A percentile compares a stretch with the other conserved stretches of the same genome.
Conservation (phyloP, 2,329 filamentous ascomycete genomes). For the Stachybotrys echinatus region DNA sequence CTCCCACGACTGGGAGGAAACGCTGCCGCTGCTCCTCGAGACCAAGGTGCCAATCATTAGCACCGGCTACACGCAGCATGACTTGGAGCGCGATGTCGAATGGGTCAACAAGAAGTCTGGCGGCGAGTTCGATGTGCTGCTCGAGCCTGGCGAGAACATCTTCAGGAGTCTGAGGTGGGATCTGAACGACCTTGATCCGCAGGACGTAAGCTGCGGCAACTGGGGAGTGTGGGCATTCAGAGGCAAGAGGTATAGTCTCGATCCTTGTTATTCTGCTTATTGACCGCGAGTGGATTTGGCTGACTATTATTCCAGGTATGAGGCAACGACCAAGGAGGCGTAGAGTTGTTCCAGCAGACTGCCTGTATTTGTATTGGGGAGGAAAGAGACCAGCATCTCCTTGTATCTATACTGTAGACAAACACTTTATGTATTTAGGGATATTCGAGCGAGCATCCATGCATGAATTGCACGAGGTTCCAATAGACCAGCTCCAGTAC, state of each 20-base stretch:
- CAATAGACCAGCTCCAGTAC: not conserved
- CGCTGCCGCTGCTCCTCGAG: constrained; percentile 81
- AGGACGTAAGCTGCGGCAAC: constrained; percentile 91
- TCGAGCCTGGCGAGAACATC: constrained; percentile 88
- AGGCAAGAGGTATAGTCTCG: constrained; percentile 73
- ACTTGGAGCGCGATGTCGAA: constrained; percentile 87
- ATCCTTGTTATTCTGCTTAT: constrained; percentile 15
- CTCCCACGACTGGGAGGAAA: constrained; percentile 90
- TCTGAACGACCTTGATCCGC: constrained; percentile 88
- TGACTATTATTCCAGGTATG: constrained; percentile 46
- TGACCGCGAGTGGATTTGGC: constrained; percentile 8
- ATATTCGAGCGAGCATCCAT: no score
- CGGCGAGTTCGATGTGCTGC: constrained; percentile 86
- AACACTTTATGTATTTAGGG: no score
- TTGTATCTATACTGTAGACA: constrained; percentile 13
- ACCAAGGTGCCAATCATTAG: constrained; percentile 93
- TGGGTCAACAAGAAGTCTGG: constrained; percentile 82
- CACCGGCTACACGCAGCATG: constrained; percentile 92
- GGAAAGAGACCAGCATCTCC: not conserved
- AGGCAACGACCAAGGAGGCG: constrained; percentile 53
- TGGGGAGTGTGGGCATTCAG: constrained; percentile 97
- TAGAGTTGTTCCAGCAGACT: constrained; percentile 6
- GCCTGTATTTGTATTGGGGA: not conserved
- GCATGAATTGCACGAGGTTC: constrained; percentile 4
- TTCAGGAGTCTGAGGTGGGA: constrained; percentile 97